Conservation (phyloP, 2,329 filamentous ascomycete species). For the Metarhizium anisopliae region DNA sequence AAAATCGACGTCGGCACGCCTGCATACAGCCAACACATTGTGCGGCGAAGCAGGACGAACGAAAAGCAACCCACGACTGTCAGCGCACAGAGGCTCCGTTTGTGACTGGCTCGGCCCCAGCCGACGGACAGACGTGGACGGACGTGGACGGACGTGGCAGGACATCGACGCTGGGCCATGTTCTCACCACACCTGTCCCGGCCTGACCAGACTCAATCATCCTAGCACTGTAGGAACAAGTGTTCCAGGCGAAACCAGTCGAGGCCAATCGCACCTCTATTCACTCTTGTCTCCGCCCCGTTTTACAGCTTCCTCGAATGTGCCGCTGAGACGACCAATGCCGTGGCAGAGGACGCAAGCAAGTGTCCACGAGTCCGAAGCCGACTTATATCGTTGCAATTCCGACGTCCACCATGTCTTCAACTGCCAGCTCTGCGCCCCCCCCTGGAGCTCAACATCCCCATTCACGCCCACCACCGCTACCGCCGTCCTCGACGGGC, state of each 20-base stretch:
- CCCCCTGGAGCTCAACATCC: slow-evolving; percentile 12
- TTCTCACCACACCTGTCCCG: not conserved
- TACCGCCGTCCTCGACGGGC: slow-evolving; percentile 13
- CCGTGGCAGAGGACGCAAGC: not conserved
- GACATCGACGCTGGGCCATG: not conserved
- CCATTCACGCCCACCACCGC: slow-evolving; percentile 5
- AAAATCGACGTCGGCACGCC: not conserved
- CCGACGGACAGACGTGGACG: not conserved
- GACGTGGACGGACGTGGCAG: not conserved
- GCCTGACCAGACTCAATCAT: not conserved
- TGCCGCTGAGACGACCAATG: not conserved
- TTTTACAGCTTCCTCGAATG: not conserved
- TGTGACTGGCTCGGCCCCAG: not conserved
- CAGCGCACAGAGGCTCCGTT: not conserved
- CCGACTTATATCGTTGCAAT: not conserved
- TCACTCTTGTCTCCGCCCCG: not conserved
- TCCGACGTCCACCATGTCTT: slow-evolving; percentile 2
- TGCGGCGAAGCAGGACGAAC: not conserved
- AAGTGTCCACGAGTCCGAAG: not conserved
- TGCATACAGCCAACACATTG: not conserved
- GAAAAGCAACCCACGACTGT: not conserved
- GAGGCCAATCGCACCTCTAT: not conserved
- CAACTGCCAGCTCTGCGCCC: slow-evolving; percentile 7
- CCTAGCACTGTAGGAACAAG: not conserved
- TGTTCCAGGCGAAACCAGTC: not conserved